Conservation (phyloP, 1,284 basidiomycete species). For the Mycosarcoma mackinlayi region DNA sequence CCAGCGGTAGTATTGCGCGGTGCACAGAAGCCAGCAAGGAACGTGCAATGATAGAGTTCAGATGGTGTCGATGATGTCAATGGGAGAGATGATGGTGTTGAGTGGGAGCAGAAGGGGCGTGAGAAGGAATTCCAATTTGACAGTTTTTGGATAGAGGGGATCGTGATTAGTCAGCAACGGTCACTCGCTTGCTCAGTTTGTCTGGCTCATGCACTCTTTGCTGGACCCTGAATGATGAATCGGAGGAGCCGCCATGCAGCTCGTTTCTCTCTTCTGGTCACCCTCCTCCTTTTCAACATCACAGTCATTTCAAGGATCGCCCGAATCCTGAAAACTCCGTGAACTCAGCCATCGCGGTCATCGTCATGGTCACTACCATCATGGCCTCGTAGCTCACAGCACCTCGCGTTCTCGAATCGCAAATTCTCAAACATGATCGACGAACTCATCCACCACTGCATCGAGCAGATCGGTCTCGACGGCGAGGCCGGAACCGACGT, state of each 20-base stretch:
- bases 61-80: neutral
- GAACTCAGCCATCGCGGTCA: neutral
- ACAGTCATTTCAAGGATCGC: no score
- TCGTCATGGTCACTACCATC: neutral
- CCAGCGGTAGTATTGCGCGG: no score
- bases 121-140: slow-evolving; percentile 1
- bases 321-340: neutral
- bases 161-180: slow-evolving; percentile 12
- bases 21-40: no score
- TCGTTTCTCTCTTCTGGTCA: neutral
- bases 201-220: slow-evolving; percentile 5
- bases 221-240: slow-evolving; percentile 20
- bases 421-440: slow-evolving; percentile 72
- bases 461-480: slow-evolving; percentile 82
- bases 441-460: slow-evolving; percentile 78
- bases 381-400: slow-evolving; percentile 1
- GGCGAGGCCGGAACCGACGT: slow-evolving; percentile 82
- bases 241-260: neutral
- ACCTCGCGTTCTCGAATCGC: neutral
- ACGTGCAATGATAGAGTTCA: no score
- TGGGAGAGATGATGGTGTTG: slow-evolving; percentile 1
- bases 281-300: neutral
- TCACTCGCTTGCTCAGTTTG: neutral
- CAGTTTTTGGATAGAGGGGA: neutral
- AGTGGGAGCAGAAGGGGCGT: neutral